phyloP scores from a whole-genome alignment of 2,329 filamentous ascomycete genomes.

The Neoarthrinium moseri region DNA sequence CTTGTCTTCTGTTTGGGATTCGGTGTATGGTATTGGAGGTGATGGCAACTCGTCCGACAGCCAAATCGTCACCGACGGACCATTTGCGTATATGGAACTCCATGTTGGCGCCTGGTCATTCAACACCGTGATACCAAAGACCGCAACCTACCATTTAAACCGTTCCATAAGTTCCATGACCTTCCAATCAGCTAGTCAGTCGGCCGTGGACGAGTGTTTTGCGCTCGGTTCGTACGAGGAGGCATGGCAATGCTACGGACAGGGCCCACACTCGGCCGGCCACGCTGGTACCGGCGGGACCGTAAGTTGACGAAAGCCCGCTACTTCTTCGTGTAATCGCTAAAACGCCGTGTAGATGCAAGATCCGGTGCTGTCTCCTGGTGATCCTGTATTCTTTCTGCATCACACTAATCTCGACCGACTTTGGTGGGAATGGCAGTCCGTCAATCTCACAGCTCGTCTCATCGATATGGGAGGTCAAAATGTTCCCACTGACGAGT shows the following conservation, averaged over 20 bases:
- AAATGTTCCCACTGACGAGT: constrained; percentile 13
- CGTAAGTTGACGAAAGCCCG: not conserved
- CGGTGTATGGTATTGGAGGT: not conserved
- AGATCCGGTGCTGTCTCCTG: constrained; percentile 15
- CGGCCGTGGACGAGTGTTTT: not conserved
- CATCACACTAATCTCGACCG: constrained; percentile 28
- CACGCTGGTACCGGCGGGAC: constrained; percentile 5
- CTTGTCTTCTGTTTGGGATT: not conserved
- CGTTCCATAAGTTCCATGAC: not conserved
- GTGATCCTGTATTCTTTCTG: constrained; percentile 35
- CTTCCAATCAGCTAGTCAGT: not conserved
- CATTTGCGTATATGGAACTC: constrained; percentile 5
- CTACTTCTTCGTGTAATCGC: not conserved
- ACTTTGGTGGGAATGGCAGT: constrained; percentile 29
- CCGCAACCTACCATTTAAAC: constrained; percentile 1
- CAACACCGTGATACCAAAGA: constrained; percentile 3
- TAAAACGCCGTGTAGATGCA: constrained; percentile 13
- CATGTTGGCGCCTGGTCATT: not conserved
- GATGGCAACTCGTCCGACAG: constrained; percentile 2
- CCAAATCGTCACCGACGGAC: not conserved
- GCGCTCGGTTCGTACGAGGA: constrained; percentile 1
- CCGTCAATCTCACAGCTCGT: constrained; percentile 16
- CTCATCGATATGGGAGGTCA: constrained; percentile 21
- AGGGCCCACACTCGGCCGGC: not conserved
- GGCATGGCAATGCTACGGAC: constrained; percentile 4